Evolutionary conservation across 345 rosid genomes (phyloP).

Genomic region (Brassica cretica): DNA sequence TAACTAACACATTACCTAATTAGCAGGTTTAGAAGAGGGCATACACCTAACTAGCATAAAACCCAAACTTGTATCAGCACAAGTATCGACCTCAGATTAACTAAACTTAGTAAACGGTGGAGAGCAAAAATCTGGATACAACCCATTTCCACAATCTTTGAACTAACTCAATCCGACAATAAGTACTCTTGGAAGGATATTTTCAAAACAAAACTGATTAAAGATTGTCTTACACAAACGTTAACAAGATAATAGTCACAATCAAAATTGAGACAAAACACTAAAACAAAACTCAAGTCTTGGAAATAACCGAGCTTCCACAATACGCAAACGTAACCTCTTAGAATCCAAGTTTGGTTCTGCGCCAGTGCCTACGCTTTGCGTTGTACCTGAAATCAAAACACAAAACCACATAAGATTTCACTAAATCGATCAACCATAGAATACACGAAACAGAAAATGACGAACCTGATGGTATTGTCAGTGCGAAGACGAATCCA

Average conservation of each 20-base stretch:
- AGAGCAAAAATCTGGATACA: too few relatives aligned
- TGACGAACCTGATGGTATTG: slow-evolving; percentile 57
- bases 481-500: slow-evolving; percentile 70
- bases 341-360: slow-evolving; percentile 56
- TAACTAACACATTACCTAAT: neutral
- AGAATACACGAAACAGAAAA: neutral
- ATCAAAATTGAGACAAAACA: slow-evolving; percentile 1
- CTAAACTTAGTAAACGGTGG: too few relatives aligned
- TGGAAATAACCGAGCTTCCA: neutral
- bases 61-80: neutral
- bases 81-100: neutral
- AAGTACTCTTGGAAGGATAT: neutral
- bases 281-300: neutral
- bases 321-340: neutral
- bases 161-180: neutral
- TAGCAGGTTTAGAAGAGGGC: neutral
- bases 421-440: neutral
- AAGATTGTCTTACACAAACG: neutral
- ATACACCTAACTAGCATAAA: neutral
- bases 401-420: neutral
- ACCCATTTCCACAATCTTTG: neutral
- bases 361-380: slow-evolving; percentile 71
- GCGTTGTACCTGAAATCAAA: slow-evolving; percentile 55
- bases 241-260: neutral
- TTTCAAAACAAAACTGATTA: neutral